These are phyloP conservation scores for Botrytis tulipae DNA, from an alignment of 2,329 filamentous ascomycete genomes.

Conservation along the genomic window DNA sequence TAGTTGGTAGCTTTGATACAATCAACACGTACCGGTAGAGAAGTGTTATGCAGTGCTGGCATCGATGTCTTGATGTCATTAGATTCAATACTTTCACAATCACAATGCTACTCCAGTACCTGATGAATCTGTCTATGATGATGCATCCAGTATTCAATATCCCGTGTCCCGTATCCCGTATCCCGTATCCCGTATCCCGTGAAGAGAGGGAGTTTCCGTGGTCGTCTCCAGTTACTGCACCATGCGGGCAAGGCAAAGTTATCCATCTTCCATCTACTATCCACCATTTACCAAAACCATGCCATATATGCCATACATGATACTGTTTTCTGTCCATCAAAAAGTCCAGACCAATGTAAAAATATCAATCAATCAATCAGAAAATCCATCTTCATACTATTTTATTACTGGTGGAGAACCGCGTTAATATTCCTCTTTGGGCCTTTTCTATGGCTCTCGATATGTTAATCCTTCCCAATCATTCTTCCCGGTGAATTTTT, in stretches of 20 bases:
- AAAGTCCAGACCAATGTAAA: neutral
- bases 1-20: neutral
- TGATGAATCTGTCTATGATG: neutral
- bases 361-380: conserved; percentile 17
- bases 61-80: neutral
- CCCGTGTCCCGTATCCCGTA: too few species aligned
- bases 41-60: neutral
- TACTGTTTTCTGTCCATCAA: neutral
- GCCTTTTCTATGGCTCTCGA: neutral
- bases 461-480: neutral
- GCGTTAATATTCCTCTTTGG: neutral
- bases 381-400: conserved; percentile 2
- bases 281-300: neutral
- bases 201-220: neutral
- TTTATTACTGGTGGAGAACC: neutral
- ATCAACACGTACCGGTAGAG: neutral
- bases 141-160: neutral
- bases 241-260: neutral
- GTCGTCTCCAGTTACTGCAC: neutral
- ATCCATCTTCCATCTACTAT: neutral
- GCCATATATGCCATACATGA: neutral
- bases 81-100: neutral
- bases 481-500: neutral
- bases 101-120: neutral
- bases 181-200: neutral